Conservation (phyloP, 148 eudicot genomes). For the Rhododendron vialii region DNA sequence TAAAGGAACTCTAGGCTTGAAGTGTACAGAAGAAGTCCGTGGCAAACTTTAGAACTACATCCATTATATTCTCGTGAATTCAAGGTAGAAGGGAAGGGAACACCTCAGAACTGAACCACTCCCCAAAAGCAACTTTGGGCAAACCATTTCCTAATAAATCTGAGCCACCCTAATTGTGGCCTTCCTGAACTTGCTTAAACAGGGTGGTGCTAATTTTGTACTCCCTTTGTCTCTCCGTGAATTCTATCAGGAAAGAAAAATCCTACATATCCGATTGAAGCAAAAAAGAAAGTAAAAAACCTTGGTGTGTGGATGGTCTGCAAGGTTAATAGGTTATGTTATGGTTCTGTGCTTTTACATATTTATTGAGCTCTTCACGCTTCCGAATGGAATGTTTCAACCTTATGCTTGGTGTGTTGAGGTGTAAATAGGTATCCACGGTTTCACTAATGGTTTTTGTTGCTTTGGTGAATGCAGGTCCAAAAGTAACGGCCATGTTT, state of each 20-base stretch:
- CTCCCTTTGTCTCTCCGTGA: background rate
- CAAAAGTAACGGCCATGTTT: constrained; percentile 51
- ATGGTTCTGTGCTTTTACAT: background rate
- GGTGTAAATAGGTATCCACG: background rate
- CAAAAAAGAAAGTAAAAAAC: background rate
- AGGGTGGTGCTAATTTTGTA: background rate
- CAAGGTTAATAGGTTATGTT: background rate
- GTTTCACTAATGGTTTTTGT: background rate
- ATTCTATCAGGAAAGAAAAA: background rate
- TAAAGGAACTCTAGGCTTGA: background rate
- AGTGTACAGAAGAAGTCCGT: background rate
- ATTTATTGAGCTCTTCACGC: background rate
- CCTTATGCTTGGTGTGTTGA: background rate
- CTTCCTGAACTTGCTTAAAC: background rate
- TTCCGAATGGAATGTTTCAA: background rate
- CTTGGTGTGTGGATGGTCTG: background rate
- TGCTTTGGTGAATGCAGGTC: constrained; percentile 47
- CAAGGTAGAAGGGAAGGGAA: background rate
- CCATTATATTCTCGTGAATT: background rate
- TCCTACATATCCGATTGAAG: background rate
- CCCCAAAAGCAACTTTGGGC: background rate
- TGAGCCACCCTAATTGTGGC: background rate
- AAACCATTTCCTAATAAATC: background rate
- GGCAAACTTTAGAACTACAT: background rate
- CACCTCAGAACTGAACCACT: background rate